Evolutionary conservation across 768 basidiomycete genomes (phyloP).

Genomic region (Neoboletus brunneissimus): DNA sequence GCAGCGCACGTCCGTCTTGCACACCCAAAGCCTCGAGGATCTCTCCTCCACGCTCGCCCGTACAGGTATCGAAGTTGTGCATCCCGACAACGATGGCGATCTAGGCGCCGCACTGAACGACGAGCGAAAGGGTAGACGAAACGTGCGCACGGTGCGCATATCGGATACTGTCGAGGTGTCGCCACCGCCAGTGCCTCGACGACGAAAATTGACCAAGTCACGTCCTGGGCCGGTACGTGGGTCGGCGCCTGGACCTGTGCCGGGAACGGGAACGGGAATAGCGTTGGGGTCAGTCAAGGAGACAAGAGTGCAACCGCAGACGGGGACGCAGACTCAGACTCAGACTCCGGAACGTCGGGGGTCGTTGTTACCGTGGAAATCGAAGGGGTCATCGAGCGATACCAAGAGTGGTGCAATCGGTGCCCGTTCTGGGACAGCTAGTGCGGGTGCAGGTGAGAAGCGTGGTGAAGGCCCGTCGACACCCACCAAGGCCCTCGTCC

Average conservation of each 20-base stretch:
- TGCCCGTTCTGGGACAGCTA: neutral
- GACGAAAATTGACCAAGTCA: slow-evolving; percentile 25
- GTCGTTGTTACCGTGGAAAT: slow-evolving; percentile 25
- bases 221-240: slow-evolving; percentile 7
- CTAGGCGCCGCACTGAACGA: neutral
- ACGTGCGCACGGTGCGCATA: slow-evolving; percentile 25
- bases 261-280: neutral
- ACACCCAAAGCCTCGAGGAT: slow-evolving; percentile 26
- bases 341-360: slow-evolving; percentile 9
- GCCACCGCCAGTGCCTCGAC: slow-evolving; percentile 6
- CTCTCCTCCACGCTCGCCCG: slow-evolving; percentile 20
- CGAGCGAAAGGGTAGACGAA: slow-evolving; percentile 12
- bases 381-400: slow-evolving; percentile 8
- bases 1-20: neutral
- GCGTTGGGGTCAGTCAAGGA: neutral
- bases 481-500: neutral
- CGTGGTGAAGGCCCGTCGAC: neutral
- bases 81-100: neutral
- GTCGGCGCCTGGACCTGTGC: neutral
- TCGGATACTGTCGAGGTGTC: slow-evolving; percentile 26
- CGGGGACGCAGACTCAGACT: neutral
- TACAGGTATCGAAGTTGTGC: slow-evolving; percentile 17
- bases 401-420: neutral
- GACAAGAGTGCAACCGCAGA: neutral
- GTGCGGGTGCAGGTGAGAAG: neutral